Evolutionary conservation across 768 basidiomycete species (phyloP), one percentile per base, ranked within the genome.

Genomic region (Nidularia sp.): DNA sequence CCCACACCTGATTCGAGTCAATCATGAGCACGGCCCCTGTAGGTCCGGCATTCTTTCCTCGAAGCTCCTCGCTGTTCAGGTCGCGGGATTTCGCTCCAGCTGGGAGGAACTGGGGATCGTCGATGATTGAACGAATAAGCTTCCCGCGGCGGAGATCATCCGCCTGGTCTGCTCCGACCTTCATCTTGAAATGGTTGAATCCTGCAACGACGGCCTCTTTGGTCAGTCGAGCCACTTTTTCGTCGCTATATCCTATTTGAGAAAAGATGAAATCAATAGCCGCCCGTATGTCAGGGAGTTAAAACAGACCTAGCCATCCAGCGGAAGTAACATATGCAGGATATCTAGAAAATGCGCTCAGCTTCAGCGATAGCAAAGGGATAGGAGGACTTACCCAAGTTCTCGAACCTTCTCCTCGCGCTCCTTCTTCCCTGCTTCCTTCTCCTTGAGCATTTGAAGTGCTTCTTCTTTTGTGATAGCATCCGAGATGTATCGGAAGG

Each of bases 141-240:
- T 79, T 81, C 18, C 93, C 92, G 50, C 95, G 85, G 47, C 93
- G 86, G 48, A 94, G 74, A 69, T 97, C 96, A 65, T 86, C 83
- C 36, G 84, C 80, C 52, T 81, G 75, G 69, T 90, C 78, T 25
- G 88, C 86, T 49, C 96, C 96, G 57, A 98, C 96, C 74, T 98
- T 98, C 86, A 98, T 94, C 73, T 98, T 98, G 83, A 98, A 98
- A 72, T 97, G 94, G 72, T 92, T 96, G 81, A 98, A 98, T 18
- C 95, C 95, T 43, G 80, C 82, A 22, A 78, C 70, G 48, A 98
- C 76, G 33, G 93, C 90, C 63, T 94, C 91, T 61, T 84, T 85
- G 6, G 93, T 97, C 48, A 98, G 79, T 6, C 84, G 79, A 1
- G 84, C 80, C 25, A 98, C 84, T 64, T 97, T 97, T 65, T 96